Conservation (phyloP, 352 stramenopile species). For the Aphanomyces euteiches region DNA sequence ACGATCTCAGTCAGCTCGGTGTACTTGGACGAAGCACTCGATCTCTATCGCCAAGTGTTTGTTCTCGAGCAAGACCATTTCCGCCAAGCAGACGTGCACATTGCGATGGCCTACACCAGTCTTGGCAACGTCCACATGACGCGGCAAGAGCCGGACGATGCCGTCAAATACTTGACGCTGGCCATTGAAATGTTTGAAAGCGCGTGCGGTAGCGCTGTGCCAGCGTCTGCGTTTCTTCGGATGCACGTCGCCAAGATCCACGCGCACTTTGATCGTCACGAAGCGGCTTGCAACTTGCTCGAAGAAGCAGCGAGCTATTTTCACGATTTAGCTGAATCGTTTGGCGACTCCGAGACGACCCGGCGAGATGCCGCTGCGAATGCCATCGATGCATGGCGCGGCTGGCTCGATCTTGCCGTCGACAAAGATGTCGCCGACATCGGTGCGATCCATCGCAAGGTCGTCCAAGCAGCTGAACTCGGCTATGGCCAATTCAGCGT, state of each 20-base stretch:
- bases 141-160: conserved; percentile 40
- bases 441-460: conserved; percentile 42
- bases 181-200: conserved; percentile 56
- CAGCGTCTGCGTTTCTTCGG: conserved; percentile 51
- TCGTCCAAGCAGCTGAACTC: conserved; percentile 43
- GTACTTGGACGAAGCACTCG: conserved; percentile 57
- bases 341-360: conserved; percentile 47
- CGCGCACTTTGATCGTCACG: conserved; percentile 35
- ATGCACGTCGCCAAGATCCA: conserved; percentile 60
- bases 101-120: conserved; percentile 45
- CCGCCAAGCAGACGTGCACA: conserved; percentile 54
- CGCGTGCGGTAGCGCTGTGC: conserved; percentile 52
- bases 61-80: conserved; percentile 46
- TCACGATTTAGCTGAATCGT: conserved; percentile 53
- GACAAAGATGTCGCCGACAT: conserved; percentile 38
- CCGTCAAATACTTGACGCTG: conserved; percentile 43
- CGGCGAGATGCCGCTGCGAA: conserved; percentile 55
- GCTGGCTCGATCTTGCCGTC: conserved; percentile 41
- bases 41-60: conserved; percentile 63
- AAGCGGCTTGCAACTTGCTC: conserved; percentile 34
- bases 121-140: conserved; percentile 55
- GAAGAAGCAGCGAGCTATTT: conserved; percentile 53
- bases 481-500: conserved; percentile 66
- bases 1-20: conserved; percentile 31
- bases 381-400: conserved; percentile 54